Conservation (phyloP, 768 basidiomycete genomes). For the Naganishia randhawae region DNA sequence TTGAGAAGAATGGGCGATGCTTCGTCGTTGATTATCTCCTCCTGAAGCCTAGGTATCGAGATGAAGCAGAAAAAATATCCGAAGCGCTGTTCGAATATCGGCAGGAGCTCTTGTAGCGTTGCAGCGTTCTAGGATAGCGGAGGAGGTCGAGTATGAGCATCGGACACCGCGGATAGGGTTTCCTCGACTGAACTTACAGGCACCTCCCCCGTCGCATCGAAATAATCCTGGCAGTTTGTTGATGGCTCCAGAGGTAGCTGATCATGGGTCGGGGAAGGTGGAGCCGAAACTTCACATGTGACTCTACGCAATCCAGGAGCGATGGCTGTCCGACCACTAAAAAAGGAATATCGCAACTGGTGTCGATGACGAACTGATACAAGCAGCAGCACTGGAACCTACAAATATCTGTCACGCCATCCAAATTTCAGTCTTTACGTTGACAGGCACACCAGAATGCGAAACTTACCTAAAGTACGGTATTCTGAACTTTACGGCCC, state of each 20-base stretch:
- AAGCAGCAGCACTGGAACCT: background rate
- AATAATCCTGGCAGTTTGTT: background rate
- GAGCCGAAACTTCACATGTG: conserved; percentile 29
- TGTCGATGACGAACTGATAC: background rate
- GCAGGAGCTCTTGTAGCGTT: conserved; percentile 22
- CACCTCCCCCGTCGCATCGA: conserved; percentile 7
- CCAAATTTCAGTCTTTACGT: background rate
- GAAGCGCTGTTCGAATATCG: conserved; percentile 31
- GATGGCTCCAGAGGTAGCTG: background rate
- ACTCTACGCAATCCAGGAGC: conserved; percentile 31
- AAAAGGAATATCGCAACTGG: background rate
- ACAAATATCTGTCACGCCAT: conserved; percentile 27
- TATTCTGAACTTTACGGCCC: conserved; percentile 27
- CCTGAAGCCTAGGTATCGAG: background rate
- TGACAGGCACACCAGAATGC: background rate
- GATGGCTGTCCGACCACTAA: conserved; percentile 31
- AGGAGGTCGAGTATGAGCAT: background rate
- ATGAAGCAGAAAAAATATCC: conserved; percentile 33
- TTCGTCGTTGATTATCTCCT: background rate
- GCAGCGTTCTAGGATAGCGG: conserved; percentile 6
- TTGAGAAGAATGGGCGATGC: conserved; percentile 29
- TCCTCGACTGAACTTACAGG: conserved; percentile 5
- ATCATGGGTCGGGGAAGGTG: conserved; percentile 25
- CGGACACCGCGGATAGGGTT: background rate
- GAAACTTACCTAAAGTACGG: conserved; percentile 33